Evolutionary conservation across 768 basidiomycete genomes (phyloP), one percentile per base, ranked within the genome.

Genomic region (Russula brevipes): DNA sequence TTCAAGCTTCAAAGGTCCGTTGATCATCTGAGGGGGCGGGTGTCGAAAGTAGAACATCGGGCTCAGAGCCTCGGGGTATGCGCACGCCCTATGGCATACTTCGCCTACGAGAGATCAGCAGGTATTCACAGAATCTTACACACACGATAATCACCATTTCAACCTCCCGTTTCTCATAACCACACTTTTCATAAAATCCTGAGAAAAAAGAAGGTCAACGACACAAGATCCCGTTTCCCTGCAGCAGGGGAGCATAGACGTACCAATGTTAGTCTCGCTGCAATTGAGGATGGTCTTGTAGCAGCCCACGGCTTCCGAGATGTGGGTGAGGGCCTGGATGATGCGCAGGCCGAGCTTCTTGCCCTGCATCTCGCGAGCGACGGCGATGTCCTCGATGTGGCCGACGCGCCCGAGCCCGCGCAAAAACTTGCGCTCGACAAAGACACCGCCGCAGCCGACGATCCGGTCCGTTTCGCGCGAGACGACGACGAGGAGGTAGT

Each of bases 201-300:
- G 71, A 66, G 44, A 46, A 16, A 31, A 41, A 30, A 10, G 10
- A 38, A 17, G 10, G 44, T n/a, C 60, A 63, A 54, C 33, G 53
- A 53, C 38, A 41, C 39, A 41, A n/a, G 46, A 24, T 24, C 24
- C 24, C 1, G 24, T 65, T 52, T 14, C 6, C 53, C 55, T 17
- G 33, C 2, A 52, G 33, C 63, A 42, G 9, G 42, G 36, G 38
- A n/a, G 47, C 49, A 24, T n/a, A 30, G 41, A 85, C 94, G 75
- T 72, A 98, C 96, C 90, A 66, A 94, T 88, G 69, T 99, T 99
- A 58, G 81, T 80, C 64, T 92, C 85, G 72, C 82, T 91, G 73
- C 97, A 99, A 73, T 99, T 96, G 72, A 99, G 76, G 69, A 99
- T 98, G 16, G 94, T 94, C 86, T 99, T 99, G 78, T 98, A 99